Evolutionary conservation across 2,329 filamentous ascomycete species (phyloP).

Genomic region (Alternaria conjuncta): DNA sequence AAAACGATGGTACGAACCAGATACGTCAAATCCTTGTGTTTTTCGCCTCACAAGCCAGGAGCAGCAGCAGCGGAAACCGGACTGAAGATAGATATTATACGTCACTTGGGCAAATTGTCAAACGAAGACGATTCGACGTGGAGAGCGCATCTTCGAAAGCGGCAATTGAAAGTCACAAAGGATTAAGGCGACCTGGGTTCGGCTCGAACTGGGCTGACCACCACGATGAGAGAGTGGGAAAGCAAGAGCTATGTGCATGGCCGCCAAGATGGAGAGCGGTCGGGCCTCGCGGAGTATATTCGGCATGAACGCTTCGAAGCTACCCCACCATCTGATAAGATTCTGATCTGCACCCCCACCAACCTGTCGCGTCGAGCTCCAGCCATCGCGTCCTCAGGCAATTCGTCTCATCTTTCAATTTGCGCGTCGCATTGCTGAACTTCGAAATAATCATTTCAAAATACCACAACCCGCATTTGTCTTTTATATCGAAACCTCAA

Average conservation of each 20-base stretch:
- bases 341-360: background rate
- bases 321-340: slow-evolving; percentile 18
- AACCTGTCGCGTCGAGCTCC: slow-evolving; percentile 1
- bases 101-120: background rate
- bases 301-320: background rate
- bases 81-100: background rate
- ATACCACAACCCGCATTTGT: background rate
- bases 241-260: background rate
- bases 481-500: background rate
- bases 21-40: background rate
- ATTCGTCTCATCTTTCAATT: background rate
- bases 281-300: background rate
- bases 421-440: background rate
- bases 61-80: background rate
- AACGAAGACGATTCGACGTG: background rate
- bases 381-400: background rate
- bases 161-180: background rate
- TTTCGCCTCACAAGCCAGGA: background rate
- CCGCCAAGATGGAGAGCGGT: background rate
- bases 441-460: fast-evolving
- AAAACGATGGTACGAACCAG: background rate
- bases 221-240: background rate
- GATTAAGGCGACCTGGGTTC: background rate
- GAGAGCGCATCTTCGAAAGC: background rate
- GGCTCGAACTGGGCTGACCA: background rate